These are phyloP conservation scores for Verticillium klebahnii DNA, from an alignment of 2,329 filamentous ascomycete species.

Conservation along the genomic window DNA sequence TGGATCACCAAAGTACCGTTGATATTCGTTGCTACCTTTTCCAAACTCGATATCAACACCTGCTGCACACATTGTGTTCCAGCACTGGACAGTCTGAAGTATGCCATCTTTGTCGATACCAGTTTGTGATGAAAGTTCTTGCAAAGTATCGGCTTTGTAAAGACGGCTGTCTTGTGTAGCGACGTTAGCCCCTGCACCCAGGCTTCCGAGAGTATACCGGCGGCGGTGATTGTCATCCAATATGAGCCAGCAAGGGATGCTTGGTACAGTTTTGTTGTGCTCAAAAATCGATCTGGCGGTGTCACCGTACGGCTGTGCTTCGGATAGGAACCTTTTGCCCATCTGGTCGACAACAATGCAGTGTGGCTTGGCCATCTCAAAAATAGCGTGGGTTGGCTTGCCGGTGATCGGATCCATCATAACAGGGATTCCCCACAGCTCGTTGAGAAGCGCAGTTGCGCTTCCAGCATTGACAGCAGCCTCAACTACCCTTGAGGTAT, in stretches of 20 bases:
- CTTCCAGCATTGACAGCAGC: conserved; percentile 21
- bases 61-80: conserved; percentile 20
- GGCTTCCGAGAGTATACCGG: conserved; percentile 18
- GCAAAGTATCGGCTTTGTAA: conserved; percentile 17
- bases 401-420: conserved; percentile 19
- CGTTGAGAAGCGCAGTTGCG: conserved; percentile 24
- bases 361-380: conserved; percentile 24
- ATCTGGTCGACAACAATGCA: conserved; percentile 27
- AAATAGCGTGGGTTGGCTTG: conserved; percentile 8
- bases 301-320: conserved; percentile 24
- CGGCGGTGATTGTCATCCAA: conserved; percentile 23
- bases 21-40: conserved; percentile 23
- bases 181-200: neutral
- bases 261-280: conserved; percentile 10
- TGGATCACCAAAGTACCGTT: conserved; percentile 25
- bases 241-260: conserved; percentile 26
- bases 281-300: conserved; percentile 18
- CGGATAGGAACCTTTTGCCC: conserved; percentile 28
- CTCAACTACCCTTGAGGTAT: neutral
- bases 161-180: conserved; percentile 4
- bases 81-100: conserved; percentile 17
- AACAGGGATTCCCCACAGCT: conserved; percentile 28
- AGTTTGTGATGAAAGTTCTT: conserved; percentile 19
- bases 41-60: conserved; percentile 27
- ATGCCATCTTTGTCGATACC: conserved; percentile 17